Base-by-base conservation (phyloP, 2,329 filamentous ascomycete species). In the Trichophyton benhamiae region DNA sequence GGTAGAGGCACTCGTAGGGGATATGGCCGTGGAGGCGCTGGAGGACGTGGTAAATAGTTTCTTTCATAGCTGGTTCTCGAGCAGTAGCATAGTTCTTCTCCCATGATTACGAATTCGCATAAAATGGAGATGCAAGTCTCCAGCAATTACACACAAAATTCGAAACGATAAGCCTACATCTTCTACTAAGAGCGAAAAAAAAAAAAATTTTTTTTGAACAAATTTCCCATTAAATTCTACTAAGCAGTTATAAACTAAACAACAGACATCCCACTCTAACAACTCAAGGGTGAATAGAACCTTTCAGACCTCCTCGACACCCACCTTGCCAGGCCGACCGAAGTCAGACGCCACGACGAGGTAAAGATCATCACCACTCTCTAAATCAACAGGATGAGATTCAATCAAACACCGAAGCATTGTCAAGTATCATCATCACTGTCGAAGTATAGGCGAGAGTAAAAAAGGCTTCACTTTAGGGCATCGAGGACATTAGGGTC, bases 321-420 rank as follows among this genome's bases (percentile, higher is more conserved):
- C 88, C 88, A 88, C 87, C 87, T 87, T 79, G 80, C 77, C 78
- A 79, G 77, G 79, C 83, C 82, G 87, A 86, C 87, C 87, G 79
- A 91, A 86, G 84, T 84, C 85, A 83, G 82, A 86, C 81, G 78
- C 75, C 78, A 72, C 71, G 73, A 80, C 80, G 78, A 87, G 88
- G 87, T 86, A 81, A 87, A 94, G 89, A 94, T 95, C 90, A 94
- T 94, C 87, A 90, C 85, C 87, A 86, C 87, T 85, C 83, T 87
- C 87, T 91, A 84, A 88, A 88, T 71, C 65, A 86, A 58, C 66
- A 66, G 61, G 36, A 41, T 58, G 65, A 67, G 67, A 66, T 64
- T 63, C 61, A 65, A 60, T 82, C 74, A 74, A 68, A 68, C 66
- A 66, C 67, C 68, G 61, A 60, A 63, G 70, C 66, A 66, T 66